Evolutionary conservation across 305 asterid species (phyloP).

Genomic region (Nicotiana rustica): DNA sequence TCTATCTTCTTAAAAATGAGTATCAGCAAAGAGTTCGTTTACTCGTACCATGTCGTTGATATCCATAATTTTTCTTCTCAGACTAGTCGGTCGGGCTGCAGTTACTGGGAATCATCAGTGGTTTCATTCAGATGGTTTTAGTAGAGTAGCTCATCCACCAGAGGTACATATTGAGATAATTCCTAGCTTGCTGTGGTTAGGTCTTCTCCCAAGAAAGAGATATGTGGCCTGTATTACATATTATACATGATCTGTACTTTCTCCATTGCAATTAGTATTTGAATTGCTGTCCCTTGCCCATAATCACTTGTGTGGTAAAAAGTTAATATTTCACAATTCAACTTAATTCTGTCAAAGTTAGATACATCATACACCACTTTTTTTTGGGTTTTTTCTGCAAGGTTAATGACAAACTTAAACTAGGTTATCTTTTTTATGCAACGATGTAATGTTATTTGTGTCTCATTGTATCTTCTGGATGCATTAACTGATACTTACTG

Average conservation of each 20-base stretch:
- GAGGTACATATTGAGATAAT: conserved; percentile 60
- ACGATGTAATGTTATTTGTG: neutral
- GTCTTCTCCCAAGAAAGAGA: neutral
- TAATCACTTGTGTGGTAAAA: neutral
- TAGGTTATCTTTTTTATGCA: neutral
- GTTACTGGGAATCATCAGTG: conserved; percentile 87
- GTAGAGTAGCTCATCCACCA: conserved; percentile 63
- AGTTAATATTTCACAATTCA: neutral
- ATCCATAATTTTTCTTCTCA: conserved; percentile 45
- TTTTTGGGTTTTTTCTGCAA: neutral
- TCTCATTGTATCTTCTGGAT: neutral
- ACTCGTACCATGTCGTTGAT: neutral
- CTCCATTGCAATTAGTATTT: neutral
- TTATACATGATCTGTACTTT: neutral
- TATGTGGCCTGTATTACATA: neutral
- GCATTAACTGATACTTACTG: conserved; percentile 3
- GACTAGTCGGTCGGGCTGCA: conserved; percentile 85
- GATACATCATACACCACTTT: neutral
- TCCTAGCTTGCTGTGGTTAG: neutral
- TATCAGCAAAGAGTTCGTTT: neutral
- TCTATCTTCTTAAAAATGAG: neutral
- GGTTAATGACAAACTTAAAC: neutral
- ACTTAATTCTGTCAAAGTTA: neutral
- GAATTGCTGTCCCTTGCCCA: neutral
- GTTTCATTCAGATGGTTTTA: conserved; percentile 63